phyloP scores from a whole-genome alignment of 768 basidiomycete species.

The Termitomyces eurrhizus region DNA sequence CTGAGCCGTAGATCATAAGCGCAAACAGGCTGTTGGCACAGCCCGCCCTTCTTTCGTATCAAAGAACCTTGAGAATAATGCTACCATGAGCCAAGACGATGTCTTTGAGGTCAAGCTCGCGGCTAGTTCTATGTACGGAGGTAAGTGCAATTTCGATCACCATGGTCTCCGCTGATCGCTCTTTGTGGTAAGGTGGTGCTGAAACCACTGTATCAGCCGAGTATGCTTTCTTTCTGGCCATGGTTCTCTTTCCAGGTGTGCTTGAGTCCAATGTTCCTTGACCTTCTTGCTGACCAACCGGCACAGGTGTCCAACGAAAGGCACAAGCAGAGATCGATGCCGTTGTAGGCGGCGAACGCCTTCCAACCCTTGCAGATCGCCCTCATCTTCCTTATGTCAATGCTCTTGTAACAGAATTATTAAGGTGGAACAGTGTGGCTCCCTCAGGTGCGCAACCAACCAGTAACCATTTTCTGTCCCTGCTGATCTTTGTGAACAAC shows the following conservation, averaged over 20 bases:
- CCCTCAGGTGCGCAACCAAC: conserved; percentile 18
- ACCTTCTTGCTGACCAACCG: conserved; percentile 5
- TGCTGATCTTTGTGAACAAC: background rate
- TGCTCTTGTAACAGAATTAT: conserved; percentile 41
- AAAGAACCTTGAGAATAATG: conserved; percentile 33
- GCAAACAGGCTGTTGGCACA: conserved; percentile 34
- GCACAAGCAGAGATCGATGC: conserved; percentile 51
- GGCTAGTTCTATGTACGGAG: conserved; percentile 44
- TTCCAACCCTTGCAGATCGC: conserved; percentile 38
- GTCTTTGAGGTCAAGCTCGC: conserved; percentile 37
- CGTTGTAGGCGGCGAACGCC: conserved; percentile 32
- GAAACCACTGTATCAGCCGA: conserved; percentile 47
- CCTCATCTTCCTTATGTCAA: conserved; percentile 45
- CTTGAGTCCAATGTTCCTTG: background rate
- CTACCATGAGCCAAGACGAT: conserved; percentile 26
- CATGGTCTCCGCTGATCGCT: background rate
- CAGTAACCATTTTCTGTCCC: background rate
- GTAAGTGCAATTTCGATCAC: conserved; percentile 19
- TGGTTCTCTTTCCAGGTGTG: conserved; percentile 36
- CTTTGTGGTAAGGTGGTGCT: conserved; percentile 34
- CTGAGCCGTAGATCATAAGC: background rate
- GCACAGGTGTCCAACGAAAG: conserved; percentile 43
- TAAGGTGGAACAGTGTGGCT: conserved; percentile 46
- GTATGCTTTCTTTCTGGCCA: conserved; percentile 47
- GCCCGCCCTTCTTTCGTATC: conserved; percentile 43